Conservation (phyloP, 2,329 filamentous ascomycete species). For the Colletotrichum chlorophyti region DNA sequence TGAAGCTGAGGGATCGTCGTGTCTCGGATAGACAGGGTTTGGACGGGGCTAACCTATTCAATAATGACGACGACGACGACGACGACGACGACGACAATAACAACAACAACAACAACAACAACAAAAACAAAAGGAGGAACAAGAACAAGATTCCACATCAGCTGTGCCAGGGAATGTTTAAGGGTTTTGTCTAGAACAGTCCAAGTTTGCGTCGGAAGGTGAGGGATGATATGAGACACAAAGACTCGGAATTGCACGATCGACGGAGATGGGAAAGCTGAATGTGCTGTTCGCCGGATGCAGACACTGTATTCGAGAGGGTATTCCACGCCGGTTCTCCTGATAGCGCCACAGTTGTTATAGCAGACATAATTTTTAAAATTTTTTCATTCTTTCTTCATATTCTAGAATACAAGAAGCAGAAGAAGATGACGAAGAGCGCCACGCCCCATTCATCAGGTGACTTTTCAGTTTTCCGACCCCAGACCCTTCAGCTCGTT, state of each 20-base stretch:
- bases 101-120: too few relatives aligned
- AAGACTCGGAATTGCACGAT: neutral
- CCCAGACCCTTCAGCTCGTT: slow-evolving; percentile 24
- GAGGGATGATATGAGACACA: neutral
- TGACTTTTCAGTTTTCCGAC: slow-evolving; percentile 2
- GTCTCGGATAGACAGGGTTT: too few relatives aligned
- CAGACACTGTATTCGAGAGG: slow-evolving; percentile 24
- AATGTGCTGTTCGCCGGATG: slow-evolving; percentile 21
- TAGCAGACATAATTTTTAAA: slow-evolving; percentile 4
- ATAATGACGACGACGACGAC: too few relatives aligned
- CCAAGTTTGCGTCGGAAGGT: neutral
- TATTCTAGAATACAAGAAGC: too few relatives aligned
- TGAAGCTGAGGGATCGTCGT: neutral
- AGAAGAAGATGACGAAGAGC: too few relatives aligned
- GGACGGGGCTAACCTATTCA: too few relatives aligned
- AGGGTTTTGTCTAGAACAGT: slow-evolving; percentile 6
- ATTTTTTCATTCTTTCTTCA: too few relatives aligned
- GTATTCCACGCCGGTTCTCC: slow-evolving; percentile 2
- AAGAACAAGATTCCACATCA: neutral
- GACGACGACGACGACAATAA: neutral
- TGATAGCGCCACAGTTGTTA: slow-evolving; percentile 6
- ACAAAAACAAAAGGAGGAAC: too few relatives aligned
- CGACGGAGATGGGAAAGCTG: slow-evolving; percentile 21
- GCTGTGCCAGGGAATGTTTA: neutral
- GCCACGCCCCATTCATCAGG: neutral